These are phyloP conservation scores for Phanerochaete carnosa DNA, from an alignment of 768 basidiomycete species.

Conservation along the genomic window DNA sequence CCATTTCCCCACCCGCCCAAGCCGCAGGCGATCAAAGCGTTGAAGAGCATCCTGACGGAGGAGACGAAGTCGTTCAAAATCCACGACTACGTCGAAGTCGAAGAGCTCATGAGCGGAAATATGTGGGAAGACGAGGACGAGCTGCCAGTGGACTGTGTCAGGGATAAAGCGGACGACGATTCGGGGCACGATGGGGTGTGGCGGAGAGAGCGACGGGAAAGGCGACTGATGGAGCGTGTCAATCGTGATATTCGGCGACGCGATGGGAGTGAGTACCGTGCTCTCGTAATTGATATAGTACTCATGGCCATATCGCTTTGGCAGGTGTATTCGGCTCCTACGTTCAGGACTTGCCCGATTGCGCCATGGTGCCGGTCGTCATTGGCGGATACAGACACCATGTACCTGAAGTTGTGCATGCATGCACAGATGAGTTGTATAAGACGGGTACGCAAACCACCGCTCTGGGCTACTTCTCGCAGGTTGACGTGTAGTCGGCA, in stretches of 20 bases:
- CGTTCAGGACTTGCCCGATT: constrained; percentile 30
- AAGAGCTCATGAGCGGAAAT: constrained; percentile 6
- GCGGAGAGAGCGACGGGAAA: constrained; percentile 2
- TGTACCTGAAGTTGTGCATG: constrained; percentile 36
- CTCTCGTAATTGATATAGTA: neutral
- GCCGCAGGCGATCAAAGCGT: neutral
- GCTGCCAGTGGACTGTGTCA: constrained; percentile 8
- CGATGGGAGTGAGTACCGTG: constrained; percentile 1
- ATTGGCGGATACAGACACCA: constrained; percentile 36
- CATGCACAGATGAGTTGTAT: constrained; percentile 45
- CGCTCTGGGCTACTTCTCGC: neutral
- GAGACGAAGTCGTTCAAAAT: constrained; percentile 14
- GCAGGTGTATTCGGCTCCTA: constrained; percentile 36
- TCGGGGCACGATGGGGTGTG: constrained; percentile 5
- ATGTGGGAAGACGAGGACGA: constrained; percentile 13
- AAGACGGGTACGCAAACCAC: constrained; percentile 32
- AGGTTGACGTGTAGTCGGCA: constrained; percentile 15
- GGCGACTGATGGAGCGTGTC: neutral
- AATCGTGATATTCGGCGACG: neutral
- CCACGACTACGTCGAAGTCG: constrained; percentile 20
- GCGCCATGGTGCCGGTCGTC: constrained; percentile 30
- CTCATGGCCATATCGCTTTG: neutral
- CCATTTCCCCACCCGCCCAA: constrained; percentile 1
- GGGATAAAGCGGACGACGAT: constrained; percentile 9
- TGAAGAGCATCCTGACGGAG: neutral